Percentiles rank a stretch among this genome's conserved stretches.
Evolutionary conservation across 2,329 filamentous ascomycete genomes (phyloP).

Genomic region (Botrytis medusae): DNA sequence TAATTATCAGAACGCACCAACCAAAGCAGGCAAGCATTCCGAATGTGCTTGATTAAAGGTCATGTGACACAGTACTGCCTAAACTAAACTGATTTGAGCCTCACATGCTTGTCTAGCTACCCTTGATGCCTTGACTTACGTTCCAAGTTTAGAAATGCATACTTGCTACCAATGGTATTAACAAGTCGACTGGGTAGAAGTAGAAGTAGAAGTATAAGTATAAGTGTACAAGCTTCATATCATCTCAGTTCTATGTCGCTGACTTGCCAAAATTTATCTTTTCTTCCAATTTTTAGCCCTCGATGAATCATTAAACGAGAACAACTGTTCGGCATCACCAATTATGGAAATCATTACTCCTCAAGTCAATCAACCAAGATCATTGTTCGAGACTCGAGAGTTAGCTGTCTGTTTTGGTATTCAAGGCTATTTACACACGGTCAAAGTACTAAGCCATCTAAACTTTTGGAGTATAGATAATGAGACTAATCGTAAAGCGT

Average conservation of each 20-base stretch:
- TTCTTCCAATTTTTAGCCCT: neutral
- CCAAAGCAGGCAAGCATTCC: neutral
- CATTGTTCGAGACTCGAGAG: neutral
- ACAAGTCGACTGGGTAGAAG: neutral
- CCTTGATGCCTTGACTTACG: neutral
- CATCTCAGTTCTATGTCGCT: neutral
- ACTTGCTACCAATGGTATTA: neutral
- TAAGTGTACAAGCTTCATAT: neutral
- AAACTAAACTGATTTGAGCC: slow-evolving; percentile 9
- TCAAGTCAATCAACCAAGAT: neutral
- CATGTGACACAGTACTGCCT: slow-evolving; percentile 5
- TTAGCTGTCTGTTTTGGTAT: neutral
- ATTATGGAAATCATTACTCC: neutral
- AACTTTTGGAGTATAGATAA: too few relatives aligned
- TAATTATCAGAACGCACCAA: neutral
- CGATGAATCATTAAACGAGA: neutral
- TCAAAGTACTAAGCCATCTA: neutral
- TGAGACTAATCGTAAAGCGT: neutral
- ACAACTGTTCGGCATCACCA: neutral
- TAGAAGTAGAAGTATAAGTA: neutral
- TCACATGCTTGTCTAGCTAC: slow-evolving; percentile 2
- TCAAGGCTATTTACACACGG: neutral
- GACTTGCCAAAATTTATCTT: neutral
- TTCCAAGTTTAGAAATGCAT: neutral
- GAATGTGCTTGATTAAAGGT: neutral